Evolutionary conservation across 169 alveolate genomes (phyloP).

Genomic region (Perkinsus olseni): DNA sequence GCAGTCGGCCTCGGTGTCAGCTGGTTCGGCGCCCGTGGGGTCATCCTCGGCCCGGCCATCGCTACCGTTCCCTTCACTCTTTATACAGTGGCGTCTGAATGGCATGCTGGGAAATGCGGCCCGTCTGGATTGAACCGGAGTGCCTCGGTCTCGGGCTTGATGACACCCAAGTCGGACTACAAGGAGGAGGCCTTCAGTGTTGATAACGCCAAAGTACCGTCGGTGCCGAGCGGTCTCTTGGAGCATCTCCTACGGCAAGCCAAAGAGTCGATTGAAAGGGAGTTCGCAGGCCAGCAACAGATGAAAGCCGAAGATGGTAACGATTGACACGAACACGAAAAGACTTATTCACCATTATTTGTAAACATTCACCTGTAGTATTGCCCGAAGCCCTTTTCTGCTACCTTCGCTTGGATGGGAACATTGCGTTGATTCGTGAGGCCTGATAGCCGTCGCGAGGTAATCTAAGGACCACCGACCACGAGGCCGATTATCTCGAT

Average conservation of each 20-base stretch:
- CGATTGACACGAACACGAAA: too few relatives aligned
- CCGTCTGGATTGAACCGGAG: background rate
- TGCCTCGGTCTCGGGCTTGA: background rate
- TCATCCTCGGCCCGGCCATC: background rate
- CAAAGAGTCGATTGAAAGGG: background rate
- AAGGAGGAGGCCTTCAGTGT: too few relatives aligned
- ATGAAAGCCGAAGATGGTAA: too few relatives aligned
- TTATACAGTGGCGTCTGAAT: background rate
- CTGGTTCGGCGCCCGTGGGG: background rate
- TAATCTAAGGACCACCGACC: too few relatives aligned
- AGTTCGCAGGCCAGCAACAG: background rate
- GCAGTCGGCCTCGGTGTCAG: background rate
- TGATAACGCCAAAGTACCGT: background rate
- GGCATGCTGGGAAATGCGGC: background rate
- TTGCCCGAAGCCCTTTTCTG: too few relatives aligned
- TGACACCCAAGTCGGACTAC: background rate
- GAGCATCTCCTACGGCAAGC: background rate
- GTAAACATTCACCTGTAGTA: too few relatives aligned
- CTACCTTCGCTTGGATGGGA: too few relatives aligned
- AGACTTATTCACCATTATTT: too few relatives aligned
- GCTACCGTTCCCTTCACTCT: background rate
- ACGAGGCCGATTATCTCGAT: too few relatives aligned
- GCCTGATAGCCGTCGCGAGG: too few relatives aligned
- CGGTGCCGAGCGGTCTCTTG: background rate
- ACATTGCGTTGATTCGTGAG: too few relatives aligned